Evolutionary conservation across 345 rosid genomes (phyloP), one percentile per base, ranked within the genome.

Genomic region (Arabis hirsuta): DNA sequence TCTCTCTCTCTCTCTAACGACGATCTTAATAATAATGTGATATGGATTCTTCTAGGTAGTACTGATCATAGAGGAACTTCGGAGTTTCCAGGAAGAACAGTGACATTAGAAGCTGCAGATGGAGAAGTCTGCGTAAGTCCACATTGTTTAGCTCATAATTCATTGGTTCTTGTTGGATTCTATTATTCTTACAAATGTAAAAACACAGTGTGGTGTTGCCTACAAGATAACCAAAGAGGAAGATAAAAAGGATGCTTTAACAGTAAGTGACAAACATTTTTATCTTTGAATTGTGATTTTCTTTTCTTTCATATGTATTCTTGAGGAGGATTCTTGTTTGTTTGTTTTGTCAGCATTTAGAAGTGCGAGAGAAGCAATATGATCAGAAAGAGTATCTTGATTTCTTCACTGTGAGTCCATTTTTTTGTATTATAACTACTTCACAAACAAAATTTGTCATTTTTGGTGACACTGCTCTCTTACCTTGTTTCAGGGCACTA

Each of bases 11-110:
- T 38, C 5, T 29, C 5, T 22, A 22, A 22, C 24, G 24, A 29
- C 3, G 5, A 29, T 29, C 32, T 29, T 29, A 29, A 27, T 27
- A 3, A 2, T 27, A 27, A 29, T 29, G 32, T 29, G 32, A 29
- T 29, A 29, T 29, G 6, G 32, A 29, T 29, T n/a, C n/a, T 29
- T 5, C 4, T n/a, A 29, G 38, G 98, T 41, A 94, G 97, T 73
- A 94, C 96, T 53, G 97, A 93, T 64, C 98, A 93, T 73, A 81
- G 96, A 83, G 97, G 97, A 36, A 90, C 97, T 34, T 89, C 86
- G 3, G 85, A 85, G 39, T 89, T 73, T 72, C 97, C 98, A 0
- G 95, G 97, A 63, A 86, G 96, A 78, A 89, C 97, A 3, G 96
- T 86, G 13, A 94, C 97, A 62, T 73, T 91, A 69, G 91, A 86